phyloP scores from a whole-genome alignment of 2,329 filamentous ascomycete genomes.

The Rutstroemia sydowiana region DNA sequence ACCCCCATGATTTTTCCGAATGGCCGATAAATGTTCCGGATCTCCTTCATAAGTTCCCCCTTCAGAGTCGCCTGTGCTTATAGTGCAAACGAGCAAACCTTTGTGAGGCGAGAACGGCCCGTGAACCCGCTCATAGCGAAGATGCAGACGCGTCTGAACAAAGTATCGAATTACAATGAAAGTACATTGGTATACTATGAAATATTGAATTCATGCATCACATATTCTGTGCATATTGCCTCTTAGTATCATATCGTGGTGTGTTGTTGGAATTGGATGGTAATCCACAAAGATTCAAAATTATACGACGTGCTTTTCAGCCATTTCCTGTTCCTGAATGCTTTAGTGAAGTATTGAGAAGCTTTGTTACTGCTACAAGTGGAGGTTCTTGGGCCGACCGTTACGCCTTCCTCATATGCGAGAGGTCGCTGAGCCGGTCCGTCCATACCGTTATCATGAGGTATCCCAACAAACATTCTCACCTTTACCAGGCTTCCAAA shows the following conservation, averaged over 20 bases:
- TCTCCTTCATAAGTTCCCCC: background rate
- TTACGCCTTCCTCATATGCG: constrained; percentile 3
- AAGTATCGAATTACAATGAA: background rate
- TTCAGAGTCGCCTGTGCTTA: background rate
- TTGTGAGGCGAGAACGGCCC: constrained; percentile 15
- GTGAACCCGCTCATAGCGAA: constrained; percentile 9
- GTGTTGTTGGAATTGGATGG: background rate
- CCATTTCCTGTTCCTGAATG: background rate
- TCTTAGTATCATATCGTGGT: background rate
- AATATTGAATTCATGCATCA: background rate
- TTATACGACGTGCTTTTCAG: background rate
- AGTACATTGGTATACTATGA: background rate
- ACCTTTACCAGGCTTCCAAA: background rate
- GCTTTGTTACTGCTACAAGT: background rate
- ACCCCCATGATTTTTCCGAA: background rate
- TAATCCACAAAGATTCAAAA: background rate
- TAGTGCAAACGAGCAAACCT: background rate
- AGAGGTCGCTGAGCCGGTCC: constrained; percentile 23
- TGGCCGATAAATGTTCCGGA: constrained; percentile 1
- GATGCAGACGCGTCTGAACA: constrained; percentile 1
- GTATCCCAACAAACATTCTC: background rate
- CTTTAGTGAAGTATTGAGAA: background rate
- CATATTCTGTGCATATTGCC: background rate
- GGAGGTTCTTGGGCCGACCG: background rate
- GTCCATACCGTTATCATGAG: constrained; percentile 17